These are phyloP conservation scores for Tetracladium maxilliforme DNA, from an alignment of 2,329 filamentous ascomycete species.

Conservation along the genomic window DNA sequence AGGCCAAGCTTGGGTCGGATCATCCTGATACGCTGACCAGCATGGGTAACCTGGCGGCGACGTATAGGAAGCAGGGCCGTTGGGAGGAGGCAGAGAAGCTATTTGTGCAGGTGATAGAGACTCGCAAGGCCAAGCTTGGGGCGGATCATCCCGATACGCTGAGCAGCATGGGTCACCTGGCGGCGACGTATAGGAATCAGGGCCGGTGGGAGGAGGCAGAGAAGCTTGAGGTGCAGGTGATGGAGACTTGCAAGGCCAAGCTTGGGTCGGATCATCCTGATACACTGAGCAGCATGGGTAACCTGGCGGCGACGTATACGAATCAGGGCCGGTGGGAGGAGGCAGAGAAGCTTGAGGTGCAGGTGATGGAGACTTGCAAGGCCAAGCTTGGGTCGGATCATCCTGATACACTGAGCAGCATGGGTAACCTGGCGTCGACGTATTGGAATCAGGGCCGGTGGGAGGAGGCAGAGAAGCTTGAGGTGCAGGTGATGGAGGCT, in stretches of 20 bases:
- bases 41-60: background rate
- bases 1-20: background rate
- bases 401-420: constrained; percentile 1
- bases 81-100: constrained; percentile 1
- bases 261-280: constrained; percentile 1
- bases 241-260: constrained; percentile 1
- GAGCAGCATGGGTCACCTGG: background rate
- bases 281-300: no score
- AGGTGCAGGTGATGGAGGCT: background rate
- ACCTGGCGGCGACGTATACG: constrained; percentile 1
- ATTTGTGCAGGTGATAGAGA: background rate
- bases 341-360: constrained; percentile 2
- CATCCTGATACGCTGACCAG: background rate
- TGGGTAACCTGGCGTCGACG: background rate
- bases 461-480: background rate
- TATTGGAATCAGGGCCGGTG: constrained; percentile 1
- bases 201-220: constrained; percentile 3
- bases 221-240: constrained; percentile 2
- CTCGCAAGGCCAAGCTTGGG: background rate
- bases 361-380: constrained; percentile 1
- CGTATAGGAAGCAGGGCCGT: background rate
- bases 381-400: constrained; percentile 1
- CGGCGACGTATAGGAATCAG: background rate
- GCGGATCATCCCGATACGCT: background rate
- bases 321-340: constrained; percentile 2